Conservation (phyloP, 805 yeast genomes). For the Saccharomycopsis fodiens region DNA sequence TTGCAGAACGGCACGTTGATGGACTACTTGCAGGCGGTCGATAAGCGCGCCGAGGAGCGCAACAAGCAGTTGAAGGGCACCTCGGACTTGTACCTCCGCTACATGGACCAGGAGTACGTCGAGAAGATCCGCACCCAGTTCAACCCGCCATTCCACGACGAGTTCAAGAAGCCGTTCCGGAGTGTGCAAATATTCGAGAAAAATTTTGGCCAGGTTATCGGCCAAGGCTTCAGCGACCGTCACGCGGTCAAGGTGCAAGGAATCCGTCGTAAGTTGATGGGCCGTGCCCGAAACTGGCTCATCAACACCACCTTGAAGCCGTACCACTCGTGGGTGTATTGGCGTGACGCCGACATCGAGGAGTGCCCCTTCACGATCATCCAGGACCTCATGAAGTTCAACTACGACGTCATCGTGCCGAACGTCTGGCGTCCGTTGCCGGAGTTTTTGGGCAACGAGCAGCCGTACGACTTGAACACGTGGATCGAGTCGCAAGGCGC, state of each 20-base stretch:
- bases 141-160: slow-evolving; percentile 56
- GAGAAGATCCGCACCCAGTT: slow-evolving; percentile 51
- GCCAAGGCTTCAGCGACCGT: slow-evolving; percentile 77
- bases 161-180: slow-evolving; percentile 63
- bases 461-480: slow-evolving; percentile 92
- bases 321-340: slow-evolving; percentile 84
- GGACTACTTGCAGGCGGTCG: slow-evolving; percentile 34
- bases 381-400: slow-evolving; percentile 61
- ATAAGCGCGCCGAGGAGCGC: slow-evolving; percentile 26
- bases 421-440: slow-evolving; percentile 98
- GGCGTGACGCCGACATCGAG: slow-evolving; percentile 86
- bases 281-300: slow-evolving; percentile 81
- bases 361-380: slow-evolving; percentile 72
- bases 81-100: slow-evolving; percentile 54
- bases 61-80: slow-evolving; percentile 40
- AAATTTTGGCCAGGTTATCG: slow-evolving; percentile 78
- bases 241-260: slow-evolving; percentile 86
- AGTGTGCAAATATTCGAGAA: slow-evolving; percentile 72
- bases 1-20: slow-evolving; percentile 66
- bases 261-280: slow-evolving; percentile 76
- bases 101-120: slow-evolving; percentile 62
- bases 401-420: slow-evolving; percentile 68
- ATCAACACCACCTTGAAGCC: slow-evolving; percentile 68
- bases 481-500: slow-evolving; percentile 91
- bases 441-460: slow-evolving; percentile 80